Conservation (phyloP, 257 asterid species). For the Echium plantagineum region DNA sequence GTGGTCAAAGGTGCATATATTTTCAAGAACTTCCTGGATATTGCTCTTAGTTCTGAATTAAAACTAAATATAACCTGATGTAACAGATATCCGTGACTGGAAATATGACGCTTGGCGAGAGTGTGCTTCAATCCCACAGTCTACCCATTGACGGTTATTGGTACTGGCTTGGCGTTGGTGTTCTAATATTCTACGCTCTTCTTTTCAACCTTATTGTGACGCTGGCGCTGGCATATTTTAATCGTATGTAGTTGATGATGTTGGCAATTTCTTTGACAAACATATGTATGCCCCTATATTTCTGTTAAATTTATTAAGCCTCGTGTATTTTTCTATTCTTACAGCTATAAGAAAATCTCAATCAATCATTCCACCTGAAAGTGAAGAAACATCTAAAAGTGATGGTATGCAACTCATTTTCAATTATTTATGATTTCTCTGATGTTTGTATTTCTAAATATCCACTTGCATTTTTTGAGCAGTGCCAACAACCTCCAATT, state of each 20-base stretch:
- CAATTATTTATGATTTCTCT: slow-evolving; percentile 1
- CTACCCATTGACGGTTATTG: slow-evolving; percentile 43
- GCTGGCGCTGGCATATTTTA: slow-evolving; percentile 47
- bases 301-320: background rate
- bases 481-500: slow-evolving; percentile 19
- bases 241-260: slow-evolving; percentile 41
- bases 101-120: slow-evolving; percentile 40
- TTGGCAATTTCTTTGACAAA: background rate
- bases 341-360: slow-evolving; percentile 58
- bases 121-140: slow-evolving; percentile 48
- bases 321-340: slow-evolving; percentile 11
- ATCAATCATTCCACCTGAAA: slow-evolving; percentile 40
- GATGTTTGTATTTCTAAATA: slow-evolving; percentile 1
- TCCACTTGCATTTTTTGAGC: slow-evolving; percentile 17
- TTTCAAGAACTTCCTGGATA: slow-evolving; percentile 2
- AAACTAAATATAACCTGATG: slow-evolving; percentile 8
- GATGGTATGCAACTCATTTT: slow-evolving; percentile 20
- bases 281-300: too few species aligned
- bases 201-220: slow-evolving; percentile 56
- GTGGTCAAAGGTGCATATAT: slow-evolving; percentile 61
- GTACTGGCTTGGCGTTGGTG: slow-evolving; percentile 86
- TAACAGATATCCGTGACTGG: slow-evolving; percentile 38
- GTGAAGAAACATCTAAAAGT: slow-evolving; percentile 17
- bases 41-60: background rate
- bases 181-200: slow-evolving; percentile 44